Conservation (phyloP, 148 eudicot genomes). For the Cornus controversa region DNA sequence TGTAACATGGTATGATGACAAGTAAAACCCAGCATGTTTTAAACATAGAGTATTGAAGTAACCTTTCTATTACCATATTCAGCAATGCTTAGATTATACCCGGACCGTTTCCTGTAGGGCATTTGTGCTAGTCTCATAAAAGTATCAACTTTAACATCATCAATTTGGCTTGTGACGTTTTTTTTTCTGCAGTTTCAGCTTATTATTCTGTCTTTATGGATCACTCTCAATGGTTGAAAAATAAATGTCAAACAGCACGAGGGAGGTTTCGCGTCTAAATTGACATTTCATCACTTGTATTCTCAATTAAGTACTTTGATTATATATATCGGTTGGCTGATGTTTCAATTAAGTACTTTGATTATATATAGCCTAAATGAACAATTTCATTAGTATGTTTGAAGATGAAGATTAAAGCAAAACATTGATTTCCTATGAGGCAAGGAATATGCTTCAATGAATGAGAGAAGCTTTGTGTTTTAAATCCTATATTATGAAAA, state of each 20-base stretch:
- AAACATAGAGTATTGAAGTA: background rate
- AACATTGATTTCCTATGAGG: no score
- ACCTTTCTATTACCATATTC: background rate
- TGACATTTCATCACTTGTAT: background rate
- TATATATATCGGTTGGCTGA: no score
- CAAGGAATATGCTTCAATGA: no score
- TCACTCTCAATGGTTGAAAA: background rate
- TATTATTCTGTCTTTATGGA: background rate
- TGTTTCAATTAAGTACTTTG: background rate
- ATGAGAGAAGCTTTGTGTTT: no score
- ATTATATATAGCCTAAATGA: no score
- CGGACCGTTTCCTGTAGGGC: constrained; percentile 23
- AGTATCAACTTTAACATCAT: constrained; percentile 20
- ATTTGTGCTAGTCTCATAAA: constrained; percentile 29
- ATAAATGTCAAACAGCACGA: background rate
- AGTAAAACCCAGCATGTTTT: background rate
- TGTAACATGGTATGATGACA: background rate
- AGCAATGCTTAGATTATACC: background rate
- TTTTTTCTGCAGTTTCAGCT: background rate
- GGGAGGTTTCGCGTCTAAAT: background rate
- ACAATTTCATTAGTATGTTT: no score
- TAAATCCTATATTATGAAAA: no score
- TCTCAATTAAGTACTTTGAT: no score
- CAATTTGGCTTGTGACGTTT: background rate
- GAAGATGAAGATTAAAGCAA: no score